Evolutionary conservation across 2,329 filamentous ascomycete species (phyloP), one percentile per base, ranked within the genome.

Genomic region (Aspergillus tubingensis): DNA sequence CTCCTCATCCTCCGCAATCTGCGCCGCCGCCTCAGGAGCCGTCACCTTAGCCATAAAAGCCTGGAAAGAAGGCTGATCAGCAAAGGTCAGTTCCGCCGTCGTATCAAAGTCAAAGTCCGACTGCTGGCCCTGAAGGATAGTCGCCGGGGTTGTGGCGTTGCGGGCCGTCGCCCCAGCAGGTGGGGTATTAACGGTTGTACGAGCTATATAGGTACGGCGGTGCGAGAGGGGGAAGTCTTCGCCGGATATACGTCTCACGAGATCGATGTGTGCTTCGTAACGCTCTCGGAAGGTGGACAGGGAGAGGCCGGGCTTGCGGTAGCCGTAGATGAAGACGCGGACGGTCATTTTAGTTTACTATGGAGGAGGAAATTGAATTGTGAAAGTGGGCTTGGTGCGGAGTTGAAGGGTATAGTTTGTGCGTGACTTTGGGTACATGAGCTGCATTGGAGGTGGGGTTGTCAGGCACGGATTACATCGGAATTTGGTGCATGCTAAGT

Each of bases 1-100:
- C 57, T 69, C 66, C 61, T 69, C 67, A 17, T 69, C 67, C 1
- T 62, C 66, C 2, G 59, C 62, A 32, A 70, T 66, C 59, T 62
- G 59, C 11, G 61, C 60, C 7, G 60, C 63, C 17, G 48, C 53
- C 13, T 67, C 66, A 5, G 67, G 62, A 3, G 48, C 59, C 27
- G 60, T 57, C 3, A 65, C 19, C 36, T 63, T 67, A 0, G 64
- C 63, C 23, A 47, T 43, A 23, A 67, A 68, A 7, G 57, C 59
- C n/a, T 62, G 50, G 15, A 68, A 61, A 5, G 65, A 57, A 41
- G 56, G 57, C 32, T 65, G 61, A 13, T 68, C 64, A 10, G 54
- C 63, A 55, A 68, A 70, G 1, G 57, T 65, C 10, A 70, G 43
- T 21, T 67, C 64, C 2, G 64, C 64, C 23, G 62, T 61, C 8